phyloP scores from a whole-genome alignment of 805 yeast species.

The Suhomyces vadensis region DNA sequence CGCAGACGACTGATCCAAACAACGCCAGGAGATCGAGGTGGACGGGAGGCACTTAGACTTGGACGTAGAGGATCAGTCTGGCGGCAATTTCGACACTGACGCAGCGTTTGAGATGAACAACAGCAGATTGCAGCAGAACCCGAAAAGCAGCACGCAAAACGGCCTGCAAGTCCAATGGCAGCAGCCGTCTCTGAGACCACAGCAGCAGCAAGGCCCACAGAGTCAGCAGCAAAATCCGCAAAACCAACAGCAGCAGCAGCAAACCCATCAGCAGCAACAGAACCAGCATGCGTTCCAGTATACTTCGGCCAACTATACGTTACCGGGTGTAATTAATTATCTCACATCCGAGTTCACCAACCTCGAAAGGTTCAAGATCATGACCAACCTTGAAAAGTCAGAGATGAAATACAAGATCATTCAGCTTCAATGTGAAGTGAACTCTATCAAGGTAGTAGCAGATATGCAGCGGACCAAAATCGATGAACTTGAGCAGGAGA shows the following conservation, averaged over 20 bases:
- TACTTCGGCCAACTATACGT: conserved; percentile 39
- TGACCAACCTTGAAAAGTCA: conserved; percentile 53
- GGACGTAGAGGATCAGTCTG: too few relatives aligned
- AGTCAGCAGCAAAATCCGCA: background rate
- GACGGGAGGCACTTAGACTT: too few relatives aligned
- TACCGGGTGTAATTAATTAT: conserved; percentile 62
- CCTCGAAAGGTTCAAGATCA: conserved; percentile 42
- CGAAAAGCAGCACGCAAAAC: background rate
- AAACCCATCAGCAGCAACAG: conserved; percentile 6
- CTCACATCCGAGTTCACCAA: conserved; percentile 59
- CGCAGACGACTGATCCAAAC: background rate
- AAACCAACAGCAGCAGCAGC: conserved; percentile 8
- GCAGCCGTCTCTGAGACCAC: conserved; percentile 5
- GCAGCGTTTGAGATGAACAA: too few relatives aligned
- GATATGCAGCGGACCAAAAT: conserved; percentile 43
- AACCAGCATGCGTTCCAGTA: conserved; percentile 7
- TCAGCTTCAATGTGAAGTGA: conserved; percentile 54
- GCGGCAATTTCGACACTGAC: too few relatives aligned
- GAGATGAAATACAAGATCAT: conserved; percentile 53
- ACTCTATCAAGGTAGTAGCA: conserved; percentile 42
- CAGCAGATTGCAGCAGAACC: conserved; percentile 1
- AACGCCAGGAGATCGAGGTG: background rate
- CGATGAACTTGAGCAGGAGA: conserved; percentile 35
- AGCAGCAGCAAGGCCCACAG: conserved; percentile 6
- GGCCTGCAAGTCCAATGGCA: conserved; percentile 5